Conservation (phyloP, 2,329 filamentous ascomycete genomes). For the Stromatinia cepivora region DNA sequence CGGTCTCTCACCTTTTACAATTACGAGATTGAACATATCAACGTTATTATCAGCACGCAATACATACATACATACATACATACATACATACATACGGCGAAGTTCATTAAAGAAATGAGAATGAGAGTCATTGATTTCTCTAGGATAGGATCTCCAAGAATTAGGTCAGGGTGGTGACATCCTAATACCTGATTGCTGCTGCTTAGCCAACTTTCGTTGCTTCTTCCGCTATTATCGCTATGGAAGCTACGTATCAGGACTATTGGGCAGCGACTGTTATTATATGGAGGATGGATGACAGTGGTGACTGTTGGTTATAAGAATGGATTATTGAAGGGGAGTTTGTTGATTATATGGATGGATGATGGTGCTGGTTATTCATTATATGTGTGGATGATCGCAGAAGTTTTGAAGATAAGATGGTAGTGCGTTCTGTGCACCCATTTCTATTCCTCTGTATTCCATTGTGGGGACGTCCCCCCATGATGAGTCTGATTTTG, state of each 20-base stretch:
- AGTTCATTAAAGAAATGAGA: neutral
- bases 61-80: neutral
- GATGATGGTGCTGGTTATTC: neutral
- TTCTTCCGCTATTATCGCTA: neutral
- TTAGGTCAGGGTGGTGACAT: neutral
- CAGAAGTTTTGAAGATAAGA: neutral
- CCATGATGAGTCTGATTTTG: neutral
- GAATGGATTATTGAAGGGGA: neutral
- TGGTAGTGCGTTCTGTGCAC: conserved; percentile 1
- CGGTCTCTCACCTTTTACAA: neutral
- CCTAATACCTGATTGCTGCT: neutral
- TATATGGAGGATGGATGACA: conserved; percentile 2
- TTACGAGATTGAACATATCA: conserved; percentile 10
- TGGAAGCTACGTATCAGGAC: neutral
- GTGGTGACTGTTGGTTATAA: neutral
- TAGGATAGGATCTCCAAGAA: neutral
- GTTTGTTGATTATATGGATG: neutral
- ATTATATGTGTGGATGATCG: neutral
- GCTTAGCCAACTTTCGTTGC: neutral
- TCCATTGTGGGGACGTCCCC: conserved; percentile 7
- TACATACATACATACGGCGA: neutral
- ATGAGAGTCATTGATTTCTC: neutral
- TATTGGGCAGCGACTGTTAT: neutral
- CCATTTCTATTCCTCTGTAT: neutral
- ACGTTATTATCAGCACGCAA: neutral